Evolutionary conservation across 768 basidiomycete genomes (phyloP), one percentile per base, ranked within the genome.

Genomic region (Mycena belliarum): DNA sequence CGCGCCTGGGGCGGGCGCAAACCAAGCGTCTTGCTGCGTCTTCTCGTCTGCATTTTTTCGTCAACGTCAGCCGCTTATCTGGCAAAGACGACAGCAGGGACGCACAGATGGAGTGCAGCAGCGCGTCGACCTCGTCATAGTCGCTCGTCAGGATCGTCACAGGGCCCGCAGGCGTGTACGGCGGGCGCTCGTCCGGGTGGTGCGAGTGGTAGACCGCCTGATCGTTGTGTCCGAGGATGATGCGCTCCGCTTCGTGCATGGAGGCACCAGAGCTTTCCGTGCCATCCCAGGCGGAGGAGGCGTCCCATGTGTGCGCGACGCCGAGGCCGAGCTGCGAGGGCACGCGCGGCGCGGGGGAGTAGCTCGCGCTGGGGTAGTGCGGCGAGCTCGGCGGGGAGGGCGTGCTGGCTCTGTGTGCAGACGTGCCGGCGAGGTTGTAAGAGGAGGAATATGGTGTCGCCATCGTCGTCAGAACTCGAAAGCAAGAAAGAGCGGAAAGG

Each of bases 111-210:
- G 88, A 86, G 67, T 91, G 89, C 20, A 92, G 75, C 69, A 89
- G 79, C 26, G 89, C 89, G 70, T 91, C 88, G 70, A 86, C 89
- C 25, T 86, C 81, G 65, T 90, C 88, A 67, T 91, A 91, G 77
- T 90, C 89, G 69, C 83, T 79, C 68, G 78, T 80, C 52, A 78
- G 76, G 44, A 81, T 73, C 29, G 77, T 79, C 49, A 82, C 58
- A 14, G 54, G 54, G 4, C n/a, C n/a, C n/a, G n/a, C n/a, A n/a
- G n/a, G n/a, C n/a, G n/a, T n/a, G n/a, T n/a, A n/a, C n/a, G n/a
- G n/a, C n/a, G n/a, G n/a, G n/a, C n/a, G n/a, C n/a, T n/a, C n/a
- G n/a, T n/a, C n/a, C n/a, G n/a, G n/a, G n/a, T n/a, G n/a, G n/a
- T n/a, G n/a, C n/a, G n/a, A n/a, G 18, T 3, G 10, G 21, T 44